Conservation (phyloP, 2,329 filamentous ascomycete species). For the Paraconiothyrium sp. region DNA sequence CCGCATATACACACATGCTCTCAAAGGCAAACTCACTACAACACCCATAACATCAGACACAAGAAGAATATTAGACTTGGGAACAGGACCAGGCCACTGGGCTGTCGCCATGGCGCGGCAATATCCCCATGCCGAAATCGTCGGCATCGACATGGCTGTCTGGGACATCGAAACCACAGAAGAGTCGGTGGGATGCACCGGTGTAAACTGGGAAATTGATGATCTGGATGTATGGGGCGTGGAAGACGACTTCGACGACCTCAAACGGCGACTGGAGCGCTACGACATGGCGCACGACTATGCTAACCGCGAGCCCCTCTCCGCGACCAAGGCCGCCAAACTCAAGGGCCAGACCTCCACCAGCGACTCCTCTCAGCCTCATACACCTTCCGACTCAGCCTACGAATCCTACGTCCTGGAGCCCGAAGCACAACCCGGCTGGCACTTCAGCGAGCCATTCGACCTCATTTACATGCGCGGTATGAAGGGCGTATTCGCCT, state of each 20-base stretch:
- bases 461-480: constrained; percentile 61
- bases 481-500: constrained; percentile 58
- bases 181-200: constrained; percentile 38
- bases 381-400: constrained; percentile 32
- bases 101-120: constrained; percentile 57
- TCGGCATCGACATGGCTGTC: constrained; percentile 59
- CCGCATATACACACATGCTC: constrained; percentile 65
- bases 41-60: constrained; percentile 37
- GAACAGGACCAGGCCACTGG: constrained; percentile 62
- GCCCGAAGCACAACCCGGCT: constrained; percentile 42
- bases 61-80: constrained; percentile 52
- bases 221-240: constrained; percentile 48
- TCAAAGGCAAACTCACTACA: constrained; percentile 50
- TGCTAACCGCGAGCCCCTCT: constrained; percentile 32
- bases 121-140: constrained; percentile 57
- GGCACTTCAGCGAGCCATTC: constrained; percentile 60
- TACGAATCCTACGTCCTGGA: constrained; percentile 36
- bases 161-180: constrained; percentile 62
- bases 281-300: constrained; percentile 37
- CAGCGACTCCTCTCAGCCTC: constrained; percentile 19
- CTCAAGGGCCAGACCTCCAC: constrained; percentile 9
- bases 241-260: constrained; percentile 38
- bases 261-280: constrained; percentile 32
- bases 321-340: constrained; percentile 20
- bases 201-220: constrained; percentile 50